A percentile compares a stretch with the other conserved stretches of the same genome.
These are phyloP conservation scores for Pterocarpus macrocarpus DNA, from an alignment of 306 rosid species.

Conservation along the genomic window DNA sequence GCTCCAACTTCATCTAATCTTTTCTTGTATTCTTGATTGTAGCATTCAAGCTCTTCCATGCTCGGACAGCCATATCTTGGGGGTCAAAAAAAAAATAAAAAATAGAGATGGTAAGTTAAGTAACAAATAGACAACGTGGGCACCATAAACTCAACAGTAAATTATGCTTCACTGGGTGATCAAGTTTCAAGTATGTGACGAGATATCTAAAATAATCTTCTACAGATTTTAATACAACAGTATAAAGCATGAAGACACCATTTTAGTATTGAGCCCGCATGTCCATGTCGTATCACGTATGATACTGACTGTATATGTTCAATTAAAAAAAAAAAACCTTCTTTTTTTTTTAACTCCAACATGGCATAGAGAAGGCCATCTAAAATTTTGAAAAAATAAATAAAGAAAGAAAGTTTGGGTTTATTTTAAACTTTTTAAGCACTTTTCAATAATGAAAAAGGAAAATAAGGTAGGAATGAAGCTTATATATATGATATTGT, in stretches of 20 bases:
- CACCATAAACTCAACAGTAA: constrained; percentile 4
- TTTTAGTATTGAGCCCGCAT: no score
- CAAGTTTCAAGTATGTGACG: constrained; percentile 14
- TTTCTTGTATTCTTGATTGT: constrained; percentile 74
- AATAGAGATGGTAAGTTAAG: constrained; percentile 34
- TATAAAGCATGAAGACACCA: background rate
- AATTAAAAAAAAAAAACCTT: no score
- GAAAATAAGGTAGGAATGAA: no score
- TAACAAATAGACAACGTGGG: constrained; percentile 1
- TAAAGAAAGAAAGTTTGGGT: no score
- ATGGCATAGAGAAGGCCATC: no score
- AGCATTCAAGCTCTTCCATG: constrained; percentile 83
- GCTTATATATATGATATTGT: no score
- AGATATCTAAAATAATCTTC: background rate
- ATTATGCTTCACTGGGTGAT: constrained; percentile 8
- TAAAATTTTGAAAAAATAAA: no score
- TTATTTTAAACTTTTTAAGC: no score
- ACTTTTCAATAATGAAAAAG: no score
- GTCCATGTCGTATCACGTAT: no score
- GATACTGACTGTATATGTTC: no score
- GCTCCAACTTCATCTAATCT: constrained; percentile 82
- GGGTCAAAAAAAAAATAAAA: background rate
- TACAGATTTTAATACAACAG: background rate
- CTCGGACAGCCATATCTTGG: constrained; percentile 89
- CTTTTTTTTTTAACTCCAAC: no score